Conservation (phyloP, 2,329 filamentous ascomycete genomes). For the Stachybotrys echinatus region DNA sequence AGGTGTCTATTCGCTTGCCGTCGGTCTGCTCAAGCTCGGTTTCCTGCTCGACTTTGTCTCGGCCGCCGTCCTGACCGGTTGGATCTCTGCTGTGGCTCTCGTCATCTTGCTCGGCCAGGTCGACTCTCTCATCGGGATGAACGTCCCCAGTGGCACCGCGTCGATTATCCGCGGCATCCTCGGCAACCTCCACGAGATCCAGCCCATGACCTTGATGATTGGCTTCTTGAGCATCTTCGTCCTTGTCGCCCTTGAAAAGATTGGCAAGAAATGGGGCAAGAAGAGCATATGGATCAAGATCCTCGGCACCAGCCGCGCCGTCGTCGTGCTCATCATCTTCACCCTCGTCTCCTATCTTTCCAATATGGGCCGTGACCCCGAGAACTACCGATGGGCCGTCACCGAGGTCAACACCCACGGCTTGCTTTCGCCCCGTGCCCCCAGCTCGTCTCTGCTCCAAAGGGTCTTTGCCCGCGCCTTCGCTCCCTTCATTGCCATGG, state of each 20-base stretch:
- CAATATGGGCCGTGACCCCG: slow-evolving; percentile 46
- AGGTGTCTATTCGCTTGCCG: slow-evolving; percentile 52
- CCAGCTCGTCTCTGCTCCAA: slow-evolving; percentile 39
- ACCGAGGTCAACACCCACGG: slow-evolving; percentile 52
- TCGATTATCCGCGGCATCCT: slow-evolving; percentile 56
- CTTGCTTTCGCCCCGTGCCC: slow-evolving; percentile 44
- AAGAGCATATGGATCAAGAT: slow-evolving; percentile 54
- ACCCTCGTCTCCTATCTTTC: slow-evolving; percentile 59
- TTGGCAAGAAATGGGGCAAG: slow-evolving; percentile 54
- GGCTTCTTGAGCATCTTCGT: slow-evolving; percentile 53
- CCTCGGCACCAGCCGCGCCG: slow-evolving; percentile 54
- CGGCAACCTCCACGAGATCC: slow-evolving; percentile 47
- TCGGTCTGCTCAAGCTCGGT: slow-evolving; percentile 58
- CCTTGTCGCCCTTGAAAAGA: slow-evolving; percentile 50
- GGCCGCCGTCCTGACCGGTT: slow-evolving; percentile 57
- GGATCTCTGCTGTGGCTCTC: slow-evolving; percentile 61
- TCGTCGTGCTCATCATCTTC: slow-evolving; percentile 55
- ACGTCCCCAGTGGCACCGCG: slow-evolving; percentile 46
- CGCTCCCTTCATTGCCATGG: slow-evolving; percentile 55
- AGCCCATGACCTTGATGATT: slow-evolving; percentile 53
- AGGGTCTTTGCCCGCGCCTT: slow-evolving; percentile 50
- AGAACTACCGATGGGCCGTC: slow-evolving; percentile 47
- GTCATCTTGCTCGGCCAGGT: slow-evolving; percentile 63
- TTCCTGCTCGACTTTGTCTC: slow-evolving; percentile 64
- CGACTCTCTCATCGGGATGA: slow-evolving; percentile 52